Evolutionary conservation across 768 basidiomycete species (phyloP).

Genomic region (Mycena olivaceomarginata): DNA sequence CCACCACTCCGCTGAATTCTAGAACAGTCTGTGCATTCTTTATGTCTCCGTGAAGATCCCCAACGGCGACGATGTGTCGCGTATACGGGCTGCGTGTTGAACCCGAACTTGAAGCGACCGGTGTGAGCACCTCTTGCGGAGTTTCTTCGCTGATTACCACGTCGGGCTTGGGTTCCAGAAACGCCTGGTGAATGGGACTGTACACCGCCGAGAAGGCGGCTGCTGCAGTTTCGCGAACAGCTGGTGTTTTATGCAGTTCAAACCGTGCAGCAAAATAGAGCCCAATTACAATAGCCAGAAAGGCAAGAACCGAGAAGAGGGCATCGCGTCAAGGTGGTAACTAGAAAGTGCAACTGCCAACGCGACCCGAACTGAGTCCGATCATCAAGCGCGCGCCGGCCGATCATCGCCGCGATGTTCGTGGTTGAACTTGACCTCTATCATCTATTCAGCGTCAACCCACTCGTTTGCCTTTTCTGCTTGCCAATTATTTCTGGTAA

Average conservation of each 20-base stretch:
- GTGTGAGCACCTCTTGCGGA: slow-evolving; percentile 18
- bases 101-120: slow-evolving; percentile 6
- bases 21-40: slow-evolving; percentile 88
- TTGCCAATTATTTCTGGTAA: too few species aligned
- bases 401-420: too few species aligned
- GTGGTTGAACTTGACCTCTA: too few species aligned
- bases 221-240: slow-evolving; percentile 4
- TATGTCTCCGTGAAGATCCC: slow-evolving; percentile 94
- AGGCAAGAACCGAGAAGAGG: slow-evolving; percentile 13
- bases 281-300: slow-evolving; percentile 12
- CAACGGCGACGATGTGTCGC: slow-evolving; percentile 88
- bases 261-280: slow-evolving; percentile 30
- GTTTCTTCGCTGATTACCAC: slow-evolving; percentile 7
- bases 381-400: not conserved
- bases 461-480: too few species aligned
- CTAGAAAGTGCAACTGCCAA: not conserved
- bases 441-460: too few species aligned
- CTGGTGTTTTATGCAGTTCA: slow-evolving; percentile 30
- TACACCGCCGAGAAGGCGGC: slow-evolving; percentile 18
- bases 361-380: not conserved
- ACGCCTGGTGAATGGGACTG: slow-evolving; percentile 6
- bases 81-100: slow-evolving; percentile 54
- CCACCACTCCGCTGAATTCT: slow-evolving; percentile 81
- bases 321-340: not conserved
- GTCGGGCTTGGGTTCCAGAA: not conserved